Conservation (phyloP, 352 stramenopile species). For the Sclerospora graminicola region DNA sequence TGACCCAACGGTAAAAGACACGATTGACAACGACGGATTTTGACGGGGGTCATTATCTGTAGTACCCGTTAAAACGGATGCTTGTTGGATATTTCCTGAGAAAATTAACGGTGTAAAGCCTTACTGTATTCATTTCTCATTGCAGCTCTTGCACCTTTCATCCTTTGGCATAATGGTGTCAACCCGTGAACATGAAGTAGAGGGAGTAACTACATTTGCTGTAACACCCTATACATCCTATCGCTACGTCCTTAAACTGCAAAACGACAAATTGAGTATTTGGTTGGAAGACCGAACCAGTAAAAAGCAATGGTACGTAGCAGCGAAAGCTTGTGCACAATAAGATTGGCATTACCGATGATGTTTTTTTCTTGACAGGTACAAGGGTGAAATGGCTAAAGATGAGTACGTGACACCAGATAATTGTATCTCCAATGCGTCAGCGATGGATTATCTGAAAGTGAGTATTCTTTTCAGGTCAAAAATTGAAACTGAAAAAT, state of each 20-base stretch:
- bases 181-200: not conserved
- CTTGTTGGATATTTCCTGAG: too few species aligned
- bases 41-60: too few species aligned
- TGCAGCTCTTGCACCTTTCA: too few species aligned
- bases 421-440: slow-evolving; percentile 3
- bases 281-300: slow-evolving; percentile 9
- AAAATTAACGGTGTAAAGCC: too few species aligned
- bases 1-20: too few species aligned
- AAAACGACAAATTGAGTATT: slow-evolving; percentile 11
- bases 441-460: slow-evolving; percentile 4
- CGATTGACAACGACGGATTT: too few species aligned
- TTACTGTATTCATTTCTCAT: too few species aligned
- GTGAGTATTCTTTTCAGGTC: not conserved
- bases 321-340: not conserved
- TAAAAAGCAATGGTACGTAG: slow-evolving; percentile 13
- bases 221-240: not conserved
- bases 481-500: not conserved
- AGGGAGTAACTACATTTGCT: slow-evolving; percentile 6
- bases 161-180: not conserved
- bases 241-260: slow-evolving; percentile 9
- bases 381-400: slow-evolving; percentile 7
- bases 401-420: slow-evolving; percentile 3
- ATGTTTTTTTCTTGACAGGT: slow-evolving; percentile 3
- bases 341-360: not conserved
- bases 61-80: too few species aligned